These are phyloP conservation scores for Nidularia pulvinata DNA, from an alignment of 768 basidiomycete genomes.

Conservation along the genomic window DNA sequence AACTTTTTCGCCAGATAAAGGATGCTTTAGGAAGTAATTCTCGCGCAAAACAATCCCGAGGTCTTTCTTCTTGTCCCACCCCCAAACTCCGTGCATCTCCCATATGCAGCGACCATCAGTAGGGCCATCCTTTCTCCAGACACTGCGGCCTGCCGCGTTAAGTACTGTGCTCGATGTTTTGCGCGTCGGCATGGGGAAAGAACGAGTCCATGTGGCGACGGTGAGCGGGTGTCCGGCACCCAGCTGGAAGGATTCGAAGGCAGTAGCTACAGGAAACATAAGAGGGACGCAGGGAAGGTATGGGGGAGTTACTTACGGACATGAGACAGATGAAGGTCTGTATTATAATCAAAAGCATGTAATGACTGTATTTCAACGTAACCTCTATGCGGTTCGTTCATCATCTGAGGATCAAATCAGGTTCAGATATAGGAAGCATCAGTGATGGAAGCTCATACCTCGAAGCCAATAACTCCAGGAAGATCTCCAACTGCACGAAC, in stretches of 20 bases:
- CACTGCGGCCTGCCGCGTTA: conserved; percentile 58
- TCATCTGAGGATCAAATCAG: conserved; percentile 48
- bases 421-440: background rate
- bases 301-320: conserved; percentile 53
- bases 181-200: conserved; percentile 88
- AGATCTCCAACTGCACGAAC: conserved; percentile 70
- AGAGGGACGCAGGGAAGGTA: background rate
- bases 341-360: conserved; percentile 91
- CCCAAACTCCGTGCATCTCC: conserved; percentile 95
- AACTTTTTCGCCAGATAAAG: conserved; percentile 63
- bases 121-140: conserved; percentile 78
- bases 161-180: conserved; percentile 56
- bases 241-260: conserved; percentile 90
- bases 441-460: conserved; percentile 47
- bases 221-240: conserved; percentile 84
- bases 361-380: conserved; percentile 85
- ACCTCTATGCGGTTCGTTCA: conserved; percentile 95
- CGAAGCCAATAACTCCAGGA: conserved; percentile 85
- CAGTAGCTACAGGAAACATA: conserved; percentile 53
- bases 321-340: conserved; percentile 84
- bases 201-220: conserved; percentile 80
- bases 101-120: conserved; percentile 76
- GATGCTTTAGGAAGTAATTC: conserved; percentile 80
- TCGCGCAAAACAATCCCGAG: conserved; percentile 78
- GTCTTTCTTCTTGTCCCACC: conserved; percentile 69